Evolutionary conservation across 2,329 filamentous ascomycete species (phyloP), one percentile per base, ranked within the genome.

Genomic region (Alternaria conjuncta): DNA sequence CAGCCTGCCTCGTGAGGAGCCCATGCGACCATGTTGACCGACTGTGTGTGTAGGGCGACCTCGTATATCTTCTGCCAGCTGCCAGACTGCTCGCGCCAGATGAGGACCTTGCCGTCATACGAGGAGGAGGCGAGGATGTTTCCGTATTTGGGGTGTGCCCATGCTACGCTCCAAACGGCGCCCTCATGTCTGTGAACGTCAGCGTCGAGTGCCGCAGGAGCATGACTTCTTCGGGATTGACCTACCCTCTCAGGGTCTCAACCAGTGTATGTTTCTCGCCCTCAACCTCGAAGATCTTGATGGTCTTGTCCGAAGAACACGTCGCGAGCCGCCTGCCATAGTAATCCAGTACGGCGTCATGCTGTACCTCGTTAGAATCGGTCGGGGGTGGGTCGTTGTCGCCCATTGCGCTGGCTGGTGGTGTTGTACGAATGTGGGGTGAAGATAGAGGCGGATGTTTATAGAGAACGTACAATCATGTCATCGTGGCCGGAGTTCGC

Each of bases 271-370:
- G 95, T 71, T 91, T 88, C 74, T 98, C 94, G 76, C 94, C 93
- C 77, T 98, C 95, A 60, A 99, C 91, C 83, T 99, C 96, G 79
- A 97, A 99, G 79, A 99, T 98, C 85, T 98, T 98, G 85, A 99
- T 97, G 51, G 95, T 98, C 80, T 96, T 94, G 84, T 99, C 96
- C 71, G 95, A 97, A 36, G 94, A 97, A 83, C 96, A 98, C 71
- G 96, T 99, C 67, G 96, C 96, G 74, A 99, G 89, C 78, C 95
- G 92, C 72, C 96, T 90, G 78, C 96, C 96, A 82, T 98, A 99
- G 86, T 98, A 99, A 82, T 99, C 96, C 78, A 99, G 90, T 70
- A 97, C 95, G 70, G 96, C 96, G 88, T 99, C 96, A 82, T 99
- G 96, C 95, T 85, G 75, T 93, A 74, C 44, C 53, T 75, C 68